Base-by-base conservation (phyloP, 2,329 filamentous ascomycete species). In the Ceratocystis lukuohia region DNA sequence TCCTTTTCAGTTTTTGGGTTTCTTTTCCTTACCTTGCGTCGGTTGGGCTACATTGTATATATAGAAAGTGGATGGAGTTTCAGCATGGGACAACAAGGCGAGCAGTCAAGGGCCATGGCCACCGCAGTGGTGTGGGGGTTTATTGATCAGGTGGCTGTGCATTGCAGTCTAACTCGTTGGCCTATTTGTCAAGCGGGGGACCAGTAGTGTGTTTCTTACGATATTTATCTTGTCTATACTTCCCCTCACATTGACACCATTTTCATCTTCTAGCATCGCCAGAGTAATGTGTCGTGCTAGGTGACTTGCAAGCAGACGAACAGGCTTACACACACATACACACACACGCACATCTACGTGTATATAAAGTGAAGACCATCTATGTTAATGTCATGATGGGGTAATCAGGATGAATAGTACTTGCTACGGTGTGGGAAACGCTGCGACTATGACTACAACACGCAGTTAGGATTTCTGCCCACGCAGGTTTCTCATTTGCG, bases 41-140 rank as follows among this genome's bases (percentile, higher is more conserved):
- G 48, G 25, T 50, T 63, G 46, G 61, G 61, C 22, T 63, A 46
- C 20, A 22, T 33, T 50, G 15, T 48, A 63, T 20, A 37, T 59
- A 59, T 37, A 59, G 56, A 30, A 59, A 63, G 5, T 30, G 37
- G 44, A 63, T 33, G 25, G 25, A 63, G 25, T 33, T 30, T 28
- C 17, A 63, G n/a, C 25, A 30, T n/a, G 61, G 20, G n/a, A 63
- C 44, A 22, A 25, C 15, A 15, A 50, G 61, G 4, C 22, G 22
- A 30, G 15, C 33, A 44, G 37, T 15, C 30, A n/a, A 62, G 10
- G 22, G 17, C 22, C 44, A 30, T 48, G 61, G 61, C 61, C 44
- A 63, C 61, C 44, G 33, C 44, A 50, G 41, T 50, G 61, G 45
- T 50, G 61, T 46, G 61, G 44, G 41, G 61, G 61, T n/a, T 8